These are phyloP conservation scores for Venturia oleaginea DNA, from an alignment of 2,329 filamentous ascomycete species.

Conservation along the genomic window DNA sequence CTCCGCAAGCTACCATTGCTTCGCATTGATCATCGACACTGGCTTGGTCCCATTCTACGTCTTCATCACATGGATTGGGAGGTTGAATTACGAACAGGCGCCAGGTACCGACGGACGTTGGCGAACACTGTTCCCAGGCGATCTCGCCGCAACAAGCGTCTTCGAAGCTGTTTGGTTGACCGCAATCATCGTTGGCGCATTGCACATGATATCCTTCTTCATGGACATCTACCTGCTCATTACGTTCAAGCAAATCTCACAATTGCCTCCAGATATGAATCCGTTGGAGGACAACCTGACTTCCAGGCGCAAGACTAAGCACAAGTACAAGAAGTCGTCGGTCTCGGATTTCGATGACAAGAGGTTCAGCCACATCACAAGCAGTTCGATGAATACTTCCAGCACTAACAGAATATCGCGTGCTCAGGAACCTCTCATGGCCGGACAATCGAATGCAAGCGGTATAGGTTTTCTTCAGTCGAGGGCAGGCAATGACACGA, in stretches of 20 bases:
- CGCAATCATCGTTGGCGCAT: slow-evolving; percentile 51
- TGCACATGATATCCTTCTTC: slow-evolving; percentile 62
- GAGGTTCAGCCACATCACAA: slow-evolving; percentile 22
- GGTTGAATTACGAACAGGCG: slow-evolving; percentile 42
- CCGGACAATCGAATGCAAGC: neutral
- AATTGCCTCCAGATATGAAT: slow-evolving; percentile 89
- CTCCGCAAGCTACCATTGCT: slow-evolving; percentile 81
- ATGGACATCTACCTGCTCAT: slow-evolving; percentile 67
- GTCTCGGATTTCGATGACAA: slow-evolving; percentile 16
- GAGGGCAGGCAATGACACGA: slow-evolving; percentile 49
- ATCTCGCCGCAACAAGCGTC: slow-evolving; percentile 48
- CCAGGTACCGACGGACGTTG: slow-evolving; percentile 46
- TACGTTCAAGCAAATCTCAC: slow-evolving; percentile 72
- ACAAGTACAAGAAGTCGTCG: slow-evolving; percentile 63
- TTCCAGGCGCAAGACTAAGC: slow-evolving; percentile 63
- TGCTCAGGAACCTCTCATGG: slow-evolving; percentile 1
- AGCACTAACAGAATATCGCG: slow-evolving; percentile 11
- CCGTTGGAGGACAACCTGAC: slow-evolving; percentile 82
- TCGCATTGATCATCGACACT: slow-evolving; percentile 65
- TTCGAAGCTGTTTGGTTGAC: slow-evolving; percentile 60
- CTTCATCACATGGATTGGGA: slow-evolving; percentile 47
- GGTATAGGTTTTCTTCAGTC: slow-evolving; percentile 71
- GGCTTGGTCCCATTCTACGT: slow-evolving; percentile 55
- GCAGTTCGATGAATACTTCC: slow-evolving; percentile 25
- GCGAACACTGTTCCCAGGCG: slow-evolving; percentile 56